phyloP scores from a whole-genome alignment of 805 yeast species.

The Saccharomyces cerevisiae region DNA sequence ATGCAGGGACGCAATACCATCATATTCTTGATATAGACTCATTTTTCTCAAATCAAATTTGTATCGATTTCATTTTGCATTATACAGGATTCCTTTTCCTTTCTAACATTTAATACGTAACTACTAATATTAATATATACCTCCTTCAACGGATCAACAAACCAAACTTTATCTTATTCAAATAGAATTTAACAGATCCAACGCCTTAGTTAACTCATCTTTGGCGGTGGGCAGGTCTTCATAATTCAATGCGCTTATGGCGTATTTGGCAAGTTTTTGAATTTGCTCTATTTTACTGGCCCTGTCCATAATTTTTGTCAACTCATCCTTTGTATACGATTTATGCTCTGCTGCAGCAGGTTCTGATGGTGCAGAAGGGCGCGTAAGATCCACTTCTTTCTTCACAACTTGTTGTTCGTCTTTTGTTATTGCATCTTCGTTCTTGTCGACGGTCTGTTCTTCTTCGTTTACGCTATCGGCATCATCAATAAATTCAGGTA shows the following conservation, averaged over 20 bases:
- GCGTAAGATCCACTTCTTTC: neutral
- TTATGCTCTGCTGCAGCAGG: neutral
- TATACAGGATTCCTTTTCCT: neutral
- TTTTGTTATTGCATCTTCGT: neutral
- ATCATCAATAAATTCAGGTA: neutral
- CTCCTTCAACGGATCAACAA: slow-evolving; percentile 12
- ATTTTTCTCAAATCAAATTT: neutral
- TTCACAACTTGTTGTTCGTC: neutral
- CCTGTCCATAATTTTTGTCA: slow-evolving; percentile 43
- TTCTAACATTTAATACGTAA: neutral
- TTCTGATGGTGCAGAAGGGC: too few species aligned
- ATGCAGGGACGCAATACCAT: neutral
- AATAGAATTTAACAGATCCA: slow-evolving; percentile 32
- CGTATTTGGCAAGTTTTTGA: slow-evolving; percentile 66
- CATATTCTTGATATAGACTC: neutral
- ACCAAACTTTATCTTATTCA: neutral
- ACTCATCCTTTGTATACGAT: slow-evolving; percentile 31
- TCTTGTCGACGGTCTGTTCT: neutral
- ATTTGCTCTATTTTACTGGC: slow-evolving; percentile 50
- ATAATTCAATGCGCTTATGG: slow-evolving; percentile 70
- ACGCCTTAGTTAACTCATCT: slow-evolving; percentile 47
- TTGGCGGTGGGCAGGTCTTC: slow-evolving; percentile 67
- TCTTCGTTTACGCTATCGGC: neutral
- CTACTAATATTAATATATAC: neutral
- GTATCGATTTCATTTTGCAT: neutral